These are phyloP conservation scores for Akanthomyces dipterigenus DNA, from an alignment of 2,329 filamentous ascomycete species.

Conservation along the genomic window DNA sequence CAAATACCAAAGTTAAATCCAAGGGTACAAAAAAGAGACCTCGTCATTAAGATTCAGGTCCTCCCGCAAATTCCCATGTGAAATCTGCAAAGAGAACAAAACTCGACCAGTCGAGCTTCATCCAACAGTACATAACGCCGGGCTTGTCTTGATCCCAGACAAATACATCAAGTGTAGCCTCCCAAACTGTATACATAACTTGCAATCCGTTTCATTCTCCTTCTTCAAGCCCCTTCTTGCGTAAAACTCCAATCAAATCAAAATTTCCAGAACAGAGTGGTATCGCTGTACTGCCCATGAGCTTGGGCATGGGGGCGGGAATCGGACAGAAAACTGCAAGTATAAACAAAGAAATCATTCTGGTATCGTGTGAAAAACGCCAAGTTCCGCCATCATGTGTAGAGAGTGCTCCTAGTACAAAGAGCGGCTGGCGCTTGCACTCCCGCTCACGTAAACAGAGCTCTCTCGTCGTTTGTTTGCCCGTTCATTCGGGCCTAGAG, in stretches of 20 bases:
- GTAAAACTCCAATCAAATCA: not conserved
- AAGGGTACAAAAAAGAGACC: not conserved
- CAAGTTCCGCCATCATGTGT: not conserved
- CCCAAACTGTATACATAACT: not conserved
- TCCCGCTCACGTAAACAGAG: constrained; percentile 46
- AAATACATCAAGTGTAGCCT: not conserved
- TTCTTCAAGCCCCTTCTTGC: too few relatives aligned
- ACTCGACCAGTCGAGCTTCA: constrained; percentile 8
- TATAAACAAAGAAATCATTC: not conserved
- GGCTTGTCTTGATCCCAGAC: not conserved
- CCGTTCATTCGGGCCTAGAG: constrained; percentile 25
- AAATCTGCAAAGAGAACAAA: not conserved
- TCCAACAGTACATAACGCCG: not conserved
- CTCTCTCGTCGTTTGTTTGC: constrained; percentile 50
- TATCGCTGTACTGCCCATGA: not conserved
- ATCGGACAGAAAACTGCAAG: not conserved
- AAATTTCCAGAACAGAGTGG: constrained; percentile 17
- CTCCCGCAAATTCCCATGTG: not conserved
- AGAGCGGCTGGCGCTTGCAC: not conserved
- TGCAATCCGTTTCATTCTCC: not conserved
- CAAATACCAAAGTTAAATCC: not conserved
- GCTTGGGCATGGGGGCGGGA: not conserved
- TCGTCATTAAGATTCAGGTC: not conserved
- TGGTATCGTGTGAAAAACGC: constrained; percentile 9
- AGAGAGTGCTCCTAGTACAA: not conserved